A percentile compares a stretch with the other conserved stretches of the same genome.
phyloP scores from a whole-genome alignment of 2,329 filamentous ascomycete genomes.

The Trichoderma simmonsii region DNA sequence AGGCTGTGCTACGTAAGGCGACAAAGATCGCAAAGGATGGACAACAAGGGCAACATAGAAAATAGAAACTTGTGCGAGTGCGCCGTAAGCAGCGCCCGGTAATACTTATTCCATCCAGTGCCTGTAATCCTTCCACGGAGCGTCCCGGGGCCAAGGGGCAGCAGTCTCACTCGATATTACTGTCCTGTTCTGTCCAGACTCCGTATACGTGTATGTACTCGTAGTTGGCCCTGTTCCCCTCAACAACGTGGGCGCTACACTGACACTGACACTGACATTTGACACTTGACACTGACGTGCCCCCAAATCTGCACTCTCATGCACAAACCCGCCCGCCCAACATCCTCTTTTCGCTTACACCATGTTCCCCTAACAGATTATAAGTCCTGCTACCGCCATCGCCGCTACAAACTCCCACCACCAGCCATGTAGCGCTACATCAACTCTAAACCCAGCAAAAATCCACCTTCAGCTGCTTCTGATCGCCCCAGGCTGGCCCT shows the following conservation, averaged over 20 bases:
- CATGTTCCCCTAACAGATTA: neutral
- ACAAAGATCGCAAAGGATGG: neutral
- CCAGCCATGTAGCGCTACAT: neutral
- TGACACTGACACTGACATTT: neutral
- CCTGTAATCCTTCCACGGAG: conserved; percentile 5
- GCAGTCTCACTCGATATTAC: neutral
- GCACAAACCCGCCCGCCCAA: conserved; percentile 1
- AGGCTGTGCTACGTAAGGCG: neutral
- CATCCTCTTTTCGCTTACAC: neutral
- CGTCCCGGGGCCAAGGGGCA: conserved; percentile 2
- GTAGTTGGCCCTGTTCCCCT: neutral
- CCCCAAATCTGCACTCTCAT: neutral
- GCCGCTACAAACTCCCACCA: neutral
- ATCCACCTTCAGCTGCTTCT: neutral
- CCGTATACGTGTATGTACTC: neutral
- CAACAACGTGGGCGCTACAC: neutral
- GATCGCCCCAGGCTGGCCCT: neutral
- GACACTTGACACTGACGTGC: neutral
- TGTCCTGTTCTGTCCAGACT: neutral
- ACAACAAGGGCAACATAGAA: neutral
- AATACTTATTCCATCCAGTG: neutral
- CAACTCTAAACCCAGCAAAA: neutral
- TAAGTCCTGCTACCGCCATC: neutral
- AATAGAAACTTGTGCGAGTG: neutral
- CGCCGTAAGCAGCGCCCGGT: neutral